Conservation (phyloP, 179 eudicot species). For the Pouteria campechiana region DNA sequence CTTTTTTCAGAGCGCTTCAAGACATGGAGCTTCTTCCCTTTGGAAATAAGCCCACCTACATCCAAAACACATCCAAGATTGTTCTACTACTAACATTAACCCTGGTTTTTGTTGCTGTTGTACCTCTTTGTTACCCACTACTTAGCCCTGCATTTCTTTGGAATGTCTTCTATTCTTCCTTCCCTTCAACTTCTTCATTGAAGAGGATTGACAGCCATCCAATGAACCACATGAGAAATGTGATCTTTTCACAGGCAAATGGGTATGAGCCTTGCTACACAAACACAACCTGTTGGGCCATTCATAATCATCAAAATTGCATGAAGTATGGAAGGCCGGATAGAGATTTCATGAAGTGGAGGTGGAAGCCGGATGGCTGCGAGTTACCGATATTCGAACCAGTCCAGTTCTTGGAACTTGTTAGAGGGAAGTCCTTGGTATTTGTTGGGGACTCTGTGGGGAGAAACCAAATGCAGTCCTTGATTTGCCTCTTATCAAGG, state of each 20-base stretch:
- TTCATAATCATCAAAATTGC: conserved; percentile 48
- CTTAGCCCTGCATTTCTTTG: conserved; percentile 3
- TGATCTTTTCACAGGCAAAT: conserved; percentile 33
- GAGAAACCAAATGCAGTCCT: conserved; percentile 51
- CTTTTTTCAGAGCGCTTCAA: conserved; percentile 7
- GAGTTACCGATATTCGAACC: conserved; percentile 42
- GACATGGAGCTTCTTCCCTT: conserved; percentile 17
- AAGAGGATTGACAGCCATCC: not conserved
- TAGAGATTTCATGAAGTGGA: conserved; percentile 32
- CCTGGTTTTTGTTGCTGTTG: conserved; percentile 21
- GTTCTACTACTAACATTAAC: conserved; percentile 15
- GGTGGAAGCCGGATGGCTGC: conserved; percentile 40
- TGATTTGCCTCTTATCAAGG: conserved; percentile 40
- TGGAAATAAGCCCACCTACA: conserved; percentile 12
- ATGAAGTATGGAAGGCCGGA: conserved; percentile 41
- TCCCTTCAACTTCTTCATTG: not conserved
- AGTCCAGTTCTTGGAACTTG: conserved; percentile 23
- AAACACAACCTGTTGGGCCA: conserved; percentile 24
- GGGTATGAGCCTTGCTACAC: conserved; percentile 47
- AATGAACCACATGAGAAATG: no score
- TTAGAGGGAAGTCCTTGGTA: conserved; percentile 36
- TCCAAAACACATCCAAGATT: conserved; percentile 19
- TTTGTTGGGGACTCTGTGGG: conserved; percentile 51
- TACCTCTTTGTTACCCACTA: conserved; percentile 28
- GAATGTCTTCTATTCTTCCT: not conserved